Base-by-base conservation (phyloP, 2,329 filamentous ascomycete species). In the Xylaria multiplex region DNA sequence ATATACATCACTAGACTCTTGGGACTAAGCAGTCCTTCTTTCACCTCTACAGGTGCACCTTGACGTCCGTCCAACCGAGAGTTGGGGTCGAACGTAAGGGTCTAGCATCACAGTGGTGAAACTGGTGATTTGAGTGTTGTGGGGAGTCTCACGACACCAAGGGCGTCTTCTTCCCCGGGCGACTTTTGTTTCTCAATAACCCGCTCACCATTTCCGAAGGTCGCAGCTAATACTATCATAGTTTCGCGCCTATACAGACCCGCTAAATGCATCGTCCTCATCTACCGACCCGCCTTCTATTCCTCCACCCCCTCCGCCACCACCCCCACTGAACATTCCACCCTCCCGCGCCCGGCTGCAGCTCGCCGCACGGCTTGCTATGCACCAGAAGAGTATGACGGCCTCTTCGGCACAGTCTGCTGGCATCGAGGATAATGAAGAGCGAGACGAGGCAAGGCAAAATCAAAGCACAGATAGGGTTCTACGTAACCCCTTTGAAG, bases 281-380 rank as follows among this genome's bases (percentile, higher is more conserved):
- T 83, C 84, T 27, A 78, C 87, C 71, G 83, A 84, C 64, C 87
- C 85, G 53, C 88, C 86, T 2, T 87, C 86, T 13, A 84, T 88
- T 54, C 85, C 81, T 2, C 86, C 87, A 6, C 87, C 87, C 2
- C 85, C 85, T 2, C 85, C 88, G 0, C 90, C 91, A n/a, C 91
- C 89, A 24, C 90, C 92, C 37, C 93, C 93, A 13, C 83, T 97
- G 74, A 96, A 95, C 77, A 89, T 95, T 42, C 90, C 92, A 0
- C 94, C 95, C 2, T 96, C 93, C 7, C 89, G 95, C 59, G 95
- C 95, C 7, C 89, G 95, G 57, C 85, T 93, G 62, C 93, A 97
- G 78, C 86, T 98, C n/a, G 94, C 93, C n/a, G 92, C 92, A 13
- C 89, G 94, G 13, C 85, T 98, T 74, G 88, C 92, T 2, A 87